Evolutionary conservation across 306 rosid genomes (phyloP), one percentile per base, ranked within the genome.

Genomic region (Hippophae gyantsensis): DNA sequence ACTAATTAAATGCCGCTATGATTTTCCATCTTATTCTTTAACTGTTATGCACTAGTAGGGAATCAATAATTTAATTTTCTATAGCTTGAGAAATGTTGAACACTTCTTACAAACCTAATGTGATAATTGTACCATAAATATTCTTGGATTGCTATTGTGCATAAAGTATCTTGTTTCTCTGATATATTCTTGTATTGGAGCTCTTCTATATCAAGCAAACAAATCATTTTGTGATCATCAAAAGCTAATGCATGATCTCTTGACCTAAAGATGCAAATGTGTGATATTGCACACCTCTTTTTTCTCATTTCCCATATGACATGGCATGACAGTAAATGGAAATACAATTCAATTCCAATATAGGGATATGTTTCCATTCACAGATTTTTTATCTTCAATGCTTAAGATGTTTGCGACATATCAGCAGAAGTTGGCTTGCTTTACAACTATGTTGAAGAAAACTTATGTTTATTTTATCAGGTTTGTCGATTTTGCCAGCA

Each of bases 401-500:
- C 54, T 10, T 12, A 0, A 13, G n/a, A 8, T 13, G 23, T 18
- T 53, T 53, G 57, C 3, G 6, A 18, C 10, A 8, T 10, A 53
- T 53, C 57, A 9, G 61, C n/a, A 54, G 56, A 49, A 12, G 38
- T 50, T 25, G 60, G 11, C 40, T 56, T 41, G 32, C 46, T 58
- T 64, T 65, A 59, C 75, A 63, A 40, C 61, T 50, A 55, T 63
- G 43, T 71, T 25, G 57, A 65, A 26, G 18, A 42, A 71, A 61
- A 69, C 62, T n/a, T 61, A 47, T 63, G 70, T 74, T 72, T 43
- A 61, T 12, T 71, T 66, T 64, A 61, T 73, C 79, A 92, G 99
- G 94, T 88, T 62, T 92, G 99, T 72, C 90, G 72, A 63, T 77
- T 83, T 72, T 85, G 89, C 70, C 96, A 88, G 69, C 88, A 85